phyloP scores from a whole-genome alignment of 1,284 basidiomycete genomes.

The Malassezia pachydermatis region DNA sequence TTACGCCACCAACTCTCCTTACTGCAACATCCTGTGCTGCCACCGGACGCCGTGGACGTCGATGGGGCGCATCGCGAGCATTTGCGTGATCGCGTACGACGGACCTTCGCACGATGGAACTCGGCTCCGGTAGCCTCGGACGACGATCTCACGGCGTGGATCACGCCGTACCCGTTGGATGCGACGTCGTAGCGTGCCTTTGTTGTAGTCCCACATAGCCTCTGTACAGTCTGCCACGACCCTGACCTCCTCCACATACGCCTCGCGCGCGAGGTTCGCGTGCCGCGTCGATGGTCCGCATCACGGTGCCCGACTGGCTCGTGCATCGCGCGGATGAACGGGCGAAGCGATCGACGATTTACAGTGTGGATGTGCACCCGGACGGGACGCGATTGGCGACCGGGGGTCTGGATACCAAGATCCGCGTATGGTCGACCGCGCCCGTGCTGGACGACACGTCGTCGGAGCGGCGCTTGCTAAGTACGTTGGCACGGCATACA shows the following conservation, averaged over 20 bases:
- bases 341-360: slow-evolving; percentile 72
- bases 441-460: slow-evolving; percentile 69
- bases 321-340: slow-evolving; percentile 46
- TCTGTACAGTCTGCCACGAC: slow-evolving; percentile 1
- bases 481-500: slow-evolving; percentile 83
- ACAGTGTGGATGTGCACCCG: slow-evolving; percentile 84
- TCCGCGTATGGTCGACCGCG: slow-evolving; percentile 92
- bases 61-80: slow-evolving; percentile 7
- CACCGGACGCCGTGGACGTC: slow-evolving; percentile 1
- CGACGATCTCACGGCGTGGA: slow-evolving; percentile 16
- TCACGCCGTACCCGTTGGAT: slow-evolving; percentile 12
- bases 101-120: slow-evolving; percentile 13
- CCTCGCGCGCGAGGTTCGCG: slow-evolving; percentile 6
- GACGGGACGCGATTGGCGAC: slow-evolving; percentile 92
- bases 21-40: slow-evolving; percentile 1
- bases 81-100: slow-evolving; percentile 10
- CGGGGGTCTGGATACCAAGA: slow-evolving; percentile 85
- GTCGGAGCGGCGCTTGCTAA: slow-evolving; percentile 74
- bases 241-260: not conserved
- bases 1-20: slow-evolving; percentile 8
- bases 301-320: slow-evolving; percentile 46
- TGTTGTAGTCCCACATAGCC: not conserved
- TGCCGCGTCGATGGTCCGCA: slow-evolving; percentile 4
- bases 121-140: not conserved
- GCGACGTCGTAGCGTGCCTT: not conserved